Evolutionary conservation across 2,329 filamentous ascomycete genomes (phyloP), one percentile per base, ranked within the genome.

Genomic region (Phialemonium atrogriseum): DNA sequence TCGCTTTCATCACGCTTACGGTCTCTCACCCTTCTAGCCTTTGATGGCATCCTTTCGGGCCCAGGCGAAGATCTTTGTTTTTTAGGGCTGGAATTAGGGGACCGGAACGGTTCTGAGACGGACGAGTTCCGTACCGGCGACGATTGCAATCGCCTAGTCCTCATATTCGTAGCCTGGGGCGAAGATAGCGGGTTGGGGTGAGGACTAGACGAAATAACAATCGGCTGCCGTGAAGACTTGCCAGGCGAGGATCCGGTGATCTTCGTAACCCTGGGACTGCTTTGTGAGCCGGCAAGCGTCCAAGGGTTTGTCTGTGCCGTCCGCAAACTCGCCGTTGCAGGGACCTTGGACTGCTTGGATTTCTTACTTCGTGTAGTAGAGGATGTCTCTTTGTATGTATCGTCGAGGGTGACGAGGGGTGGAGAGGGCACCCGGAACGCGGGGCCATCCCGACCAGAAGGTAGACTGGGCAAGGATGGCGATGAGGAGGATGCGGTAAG

Each of bases 211-310:
- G 44, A 44, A 37, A 51, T 44, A 33, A 48, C 6, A 30, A 52
- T 50, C 10, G 45, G 38, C 18, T 47, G 13, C 10, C 14, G 19
- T 10, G 27, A 14, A 10, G 24, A 27, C 28, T 15, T 22, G 20
- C 8, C 22, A 22, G 21, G 26, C 16, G 34, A 11, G 27, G 37
- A 24, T 8, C 30, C 13, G 24, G 23, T 21, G 9, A 36, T 28
- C 26, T 41, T 47, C 24, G 41, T 29, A 14, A 36, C 41, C 40
- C 44, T 55, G 24, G 51, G 44, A 42, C 43, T 57, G 33, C 24
- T 37, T 41, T 57, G 55, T 51, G 52, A 59, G 50, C 52, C 43
- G 19, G 57, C 50, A 23, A 62, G 50, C 9, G 56, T 58, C 60
- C 59, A 62, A 7, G 60, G 58, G 37, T 60, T 60, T 33, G 50